phyloP scores from a whole-genome alignment of 345 rosid species.

The Mercurialis annua region DNA sequence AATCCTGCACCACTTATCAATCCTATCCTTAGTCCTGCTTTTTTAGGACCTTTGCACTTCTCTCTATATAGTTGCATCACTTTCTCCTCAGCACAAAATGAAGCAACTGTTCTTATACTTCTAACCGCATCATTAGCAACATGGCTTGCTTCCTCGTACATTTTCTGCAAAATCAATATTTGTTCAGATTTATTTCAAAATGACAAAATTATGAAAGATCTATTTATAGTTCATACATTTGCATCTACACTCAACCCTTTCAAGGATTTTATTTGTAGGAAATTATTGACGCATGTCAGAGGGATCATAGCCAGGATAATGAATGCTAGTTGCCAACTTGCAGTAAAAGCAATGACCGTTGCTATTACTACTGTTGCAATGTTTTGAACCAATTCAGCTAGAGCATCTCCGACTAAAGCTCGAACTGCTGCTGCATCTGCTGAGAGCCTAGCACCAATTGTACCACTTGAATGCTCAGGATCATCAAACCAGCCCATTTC shows the following conservation, averaged over 20 bases:
- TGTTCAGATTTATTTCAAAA: too few relatives aligned
- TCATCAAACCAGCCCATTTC: slow-evolving; percentile 94
- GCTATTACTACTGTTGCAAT: slow-evolving; percentile 45
- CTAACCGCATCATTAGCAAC: too few relatives aligned
- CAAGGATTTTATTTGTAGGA: slow-evolving; percentile 42
- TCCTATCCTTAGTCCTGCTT: too few relatives aligned
- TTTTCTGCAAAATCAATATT: slow-evolving; percentile 11
- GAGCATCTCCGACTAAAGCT: slow-evolving; percentile 60
- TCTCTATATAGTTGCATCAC: slow-evolving; percentile 25
- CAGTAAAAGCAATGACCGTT: slow-evolving; percentile 50
- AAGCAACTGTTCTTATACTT: too few relatives aligned
- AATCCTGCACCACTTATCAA: slow-evolving; percentile 33
- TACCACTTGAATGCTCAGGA: slow-evolving; percentile 57
- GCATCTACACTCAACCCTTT: slow-evolving; percentile 51
- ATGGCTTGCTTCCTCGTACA: slow-evolving; percentile 14
- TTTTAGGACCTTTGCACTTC: slow-evolving; percentile 35
- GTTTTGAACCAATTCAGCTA: slow-evolving; percentile 52
- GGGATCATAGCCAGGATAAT: slow-evolving; percentile 47
- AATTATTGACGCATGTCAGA: slow-evolving; percentile 42
- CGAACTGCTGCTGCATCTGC: slow-evolving; percentile 57
- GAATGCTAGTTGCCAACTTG: slow-evolving; percentile 59
- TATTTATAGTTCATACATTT: slow-evolving; percentile 14
- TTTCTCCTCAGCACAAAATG: slow-evolving; percentile 32
- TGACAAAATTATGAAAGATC: too few relatives aligned
- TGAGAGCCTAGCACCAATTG: slow-evolving; percentile 63